Base-by-base conservation (phyloP, 495 filamentous ascomycete genomes). In the Penicillium manginii region DNA sequence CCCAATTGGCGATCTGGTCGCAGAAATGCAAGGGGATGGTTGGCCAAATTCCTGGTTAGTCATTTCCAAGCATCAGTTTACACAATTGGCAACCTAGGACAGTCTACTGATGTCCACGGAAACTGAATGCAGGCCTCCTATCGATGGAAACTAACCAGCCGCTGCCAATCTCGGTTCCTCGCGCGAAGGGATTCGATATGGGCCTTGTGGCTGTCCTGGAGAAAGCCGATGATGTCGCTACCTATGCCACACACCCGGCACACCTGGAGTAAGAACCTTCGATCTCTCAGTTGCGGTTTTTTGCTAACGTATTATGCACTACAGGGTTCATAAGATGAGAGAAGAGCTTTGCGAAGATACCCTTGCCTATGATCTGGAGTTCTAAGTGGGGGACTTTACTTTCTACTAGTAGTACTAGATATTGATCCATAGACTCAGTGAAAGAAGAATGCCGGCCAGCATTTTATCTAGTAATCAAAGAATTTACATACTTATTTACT, bases 351-450 rank as follows among this genome's bases (percentile, higher is more conserved):
- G 73, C 57, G 76, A 78, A 11, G 76, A 78, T 64, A 73, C 76
- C 5, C 64, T 79, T 67, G 76, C 73, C 10, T 79, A 76, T 73
- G 76, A 79, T 61, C 52, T 79, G 58, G 73, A 76, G 62, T 79
- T 79, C 52, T 71, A 61, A 52, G 37, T 50, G 2, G 2, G 26
- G 26, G 9, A 8, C 26, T n/a, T n/a, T n/a, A n/a, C n/a, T n/a
- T n/a, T n/a, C 26, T 29, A 29, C 23, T 26, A 26, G 4, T 5
- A 0, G 4, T 29, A 29, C 26, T 29, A 29, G 26, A 29, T 8
- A 29, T 4, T 8, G 26, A 29, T 29, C 4, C 6, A 29, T 29
- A 29, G 26, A 29, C 2, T 29, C 26, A 8, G 5, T 29, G 26
- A 29, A 29, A 8, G 9, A 29, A 29, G 6, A 29, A 29, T 29